These are phyloP conservation scores for Apiotrichum mycotoxinovorans DNA, from an alignment of 1,284 basidiomycete genomes.

Conservation along the genomic window DNA sequence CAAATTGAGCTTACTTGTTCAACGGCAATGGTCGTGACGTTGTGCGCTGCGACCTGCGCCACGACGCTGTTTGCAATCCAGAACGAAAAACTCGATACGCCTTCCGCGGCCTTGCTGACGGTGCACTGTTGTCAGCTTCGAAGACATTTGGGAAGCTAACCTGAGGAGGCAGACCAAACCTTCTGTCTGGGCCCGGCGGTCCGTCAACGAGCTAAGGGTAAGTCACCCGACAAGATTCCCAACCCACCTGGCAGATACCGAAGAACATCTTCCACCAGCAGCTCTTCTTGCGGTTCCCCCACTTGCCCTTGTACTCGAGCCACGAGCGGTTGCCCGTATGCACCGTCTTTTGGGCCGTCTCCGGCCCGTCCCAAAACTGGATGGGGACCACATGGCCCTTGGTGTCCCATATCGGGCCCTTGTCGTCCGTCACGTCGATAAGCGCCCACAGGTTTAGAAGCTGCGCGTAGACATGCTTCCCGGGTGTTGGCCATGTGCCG, in stretches of 20 bases:
- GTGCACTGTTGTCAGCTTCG: conserved; percentile 26
- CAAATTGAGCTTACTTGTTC: conserved; percentile 32
- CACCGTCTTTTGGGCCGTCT: conserved; percentile 16
- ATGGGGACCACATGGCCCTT: conserved; percentile 34
- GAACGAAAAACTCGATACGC: conserved; percentile 29
- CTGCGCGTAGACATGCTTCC: conserved; percentile 42
- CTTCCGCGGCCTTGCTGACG: conserved; percentile 19
- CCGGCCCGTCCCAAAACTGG: conserved; percentile 37
- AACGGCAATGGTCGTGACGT: conserved; percentile 29
- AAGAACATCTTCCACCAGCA: conserved; percentile 43
- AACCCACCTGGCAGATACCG: conserved; percentile 33
- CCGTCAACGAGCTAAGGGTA: conserved; percentile 27
- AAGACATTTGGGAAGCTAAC: conserved; percentile 15
- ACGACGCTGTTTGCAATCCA: conserved; percentile 26
- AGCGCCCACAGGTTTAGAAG: conserved; percentile 33
- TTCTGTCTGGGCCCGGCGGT: conserved; percentile 41
- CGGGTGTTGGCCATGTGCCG: conserved; percentile 43
- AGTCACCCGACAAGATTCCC: not conserved
- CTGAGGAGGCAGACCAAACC: conserved; percentile 33
- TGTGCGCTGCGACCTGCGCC: conserved; percentile 11
- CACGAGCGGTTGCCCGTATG: conserved; percentile 32
- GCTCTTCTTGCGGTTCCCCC: conserved; percentile 36
- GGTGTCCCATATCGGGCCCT: conserved; percentile 46
- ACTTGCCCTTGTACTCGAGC: conserved; percentile 41
- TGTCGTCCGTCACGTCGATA: conserved; percentile 42